Base-by-base conservation (phyloP, 352 stramenopile genomes). In the Phytophthora nicotianae region DNA sequence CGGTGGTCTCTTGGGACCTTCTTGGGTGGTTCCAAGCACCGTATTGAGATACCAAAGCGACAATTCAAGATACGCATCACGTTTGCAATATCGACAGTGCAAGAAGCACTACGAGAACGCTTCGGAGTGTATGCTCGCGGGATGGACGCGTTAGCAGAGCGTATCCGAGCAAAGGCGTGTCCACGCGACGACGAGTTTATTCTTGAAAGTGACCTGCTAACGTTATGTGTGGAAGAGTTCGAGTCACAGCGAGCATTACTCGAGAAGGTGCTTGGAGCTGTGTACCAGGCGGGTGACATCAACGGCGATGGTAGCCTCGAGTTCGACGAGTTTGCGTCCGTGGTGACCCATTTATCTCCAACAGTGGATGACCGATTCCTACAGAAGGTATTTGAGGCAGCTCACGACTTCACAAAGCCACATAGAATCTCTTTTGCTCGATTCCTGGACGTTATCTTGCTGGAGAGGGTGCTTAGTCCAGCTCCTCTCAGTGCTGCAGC, bases 251-350 rank as follows among this genome's bases (percentile, higher is more conserved):
- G 79, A 20, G 33, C 66, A 21, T 67, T 74, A 24, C 68, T 91
- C n/a, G 77, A 89, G 50, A 81, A 91, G 63, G 80, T 93, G 16
- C 69, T 93, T 24, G 74, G 81, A 29, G 84, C 83, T 7, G 81
- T 90, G 46, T 93, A 91, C 62, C 61, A 67, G 16, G 84, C 84
- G 2, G 82, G 84, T 2, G 82, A 93, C 37, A 51, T 86, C 17
- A 90, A 90, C 33, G 77, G 74, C 19, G 79, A 93, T 56, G 84
- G 83, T 17, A 79, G 62, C 23, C 75, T 93, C 32, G 82, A 89
- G 57, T 90, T 79, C 38, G 82, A 91, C 46, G 84, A 93, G 70
- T 93, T 93, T 65, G 70, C 75, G 4, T 75, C 78, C 3, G 84
- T 91, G 4, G 59, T 91, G 17, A 70, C 58, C 11, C 74, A 91